A percentile compares a stretch with the other conserved stretches of the same genome.
Evolutionary conservation across 352 stramenopile species (phyloP).

Genomic region (Phytophthora citricola): DNA sequence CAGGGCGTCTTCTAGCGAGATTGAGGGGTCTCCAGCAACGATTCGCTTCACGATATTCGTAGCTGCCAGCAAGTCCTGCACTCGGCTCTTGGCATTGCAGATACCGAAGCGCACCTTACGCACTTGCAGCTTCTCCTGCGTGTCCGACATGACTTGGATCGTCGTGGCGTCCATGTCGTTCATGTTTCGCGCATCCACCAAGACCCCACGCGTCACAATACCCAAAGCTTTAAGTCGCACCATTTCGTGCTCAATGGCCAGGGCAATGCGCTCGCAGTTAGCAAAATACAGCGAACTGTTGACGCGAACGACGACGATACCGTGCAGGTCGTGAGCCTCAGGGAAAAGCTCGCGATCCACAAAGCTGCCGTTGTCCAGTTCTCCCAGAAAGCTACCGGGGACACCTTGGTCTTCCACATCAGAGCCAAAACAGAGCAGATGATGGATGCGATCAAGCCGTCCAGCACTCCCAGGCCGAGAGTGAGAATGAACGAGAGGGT

Average conservation of each 20-base stretch:
- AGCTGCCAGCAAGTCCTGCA: slow-evolving; percentile 41
- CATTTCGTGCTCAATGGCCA: slow-evolving; percentile 51
- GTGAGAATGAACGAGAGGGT: slow-evolving; percentile 51
- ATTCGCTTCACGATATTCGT: slow-evolving; percentile 55
- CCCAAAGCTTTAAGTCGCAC: slow-evolving; percentile 13
- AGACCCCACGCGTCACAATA: slow-evolving; percentile 36
- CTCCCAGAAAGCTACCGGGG: slow-evolving; percentile 36
- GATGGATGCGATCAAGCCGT: slow-evolving; percentile 53
- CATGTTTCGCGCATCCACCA: slow-evolving; percentile 47
- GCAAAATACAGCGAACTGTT: slow-evolving; percentile 59
- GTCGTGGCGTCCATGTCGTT: slow-evolving; percentile 40
- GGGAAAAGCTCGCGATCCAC: slow-evolving; percentile 42
- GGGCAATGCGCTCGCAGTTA: slow-evolving; percentile 54
- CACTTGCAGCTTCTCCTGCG: slow-evolving; percentile 55
- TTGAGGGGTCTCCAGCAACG: slow-evolving; percentile 2
- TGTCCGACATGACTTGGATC: slow-evolving; percentile 56
- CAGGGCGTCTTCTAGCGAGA: neutral
- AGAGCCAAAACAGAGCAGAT: slow-evolving; percentile 52
- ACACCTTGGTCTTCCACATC: slow-evolving; percentile 55
- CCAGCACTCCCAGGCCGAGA: slow-evolving; percentile 32
- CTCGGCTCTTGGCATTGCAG: slow-evolving; percentile 39
- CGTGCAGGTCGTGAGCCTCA: slow-evolving; percentile 28
- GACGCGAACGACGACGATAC: slow-evolving; percentile 47
- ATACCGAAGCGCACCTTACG: slow-evolving; percentile 44
- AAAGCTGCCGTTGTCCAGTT: slow-evolving; percentile 38